Evolutionary conservation across 768 basidiomycete genomes (phyloP), one percentile per base, ranked within the genome.

Genomic region (Mycena maculata): DNA sequence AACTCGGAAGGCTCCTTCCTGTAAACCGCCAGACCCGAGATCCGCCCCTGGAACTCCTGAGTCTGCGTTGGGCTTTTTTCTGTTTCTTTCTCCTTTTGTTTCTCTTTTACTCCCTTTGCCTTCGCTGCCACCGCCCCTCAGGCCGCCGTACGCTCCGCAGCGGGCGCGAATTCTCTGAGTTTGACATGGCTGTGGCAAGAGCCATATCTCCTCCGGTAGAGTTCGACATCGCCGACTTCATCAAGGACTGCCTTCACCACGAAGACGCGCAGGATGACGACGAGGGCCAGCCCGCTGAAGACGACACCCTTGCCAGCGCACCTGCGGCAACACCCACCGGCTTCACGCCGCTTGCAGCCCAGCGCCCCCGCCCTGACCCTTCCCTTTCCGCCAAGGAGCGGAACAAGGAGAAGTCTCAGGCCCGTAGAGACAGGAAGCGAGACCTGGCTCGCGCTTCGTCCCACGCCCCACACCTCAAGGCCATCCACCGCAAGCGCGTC

Each of bases 141-240:
- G 22, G 23, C 18, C 48, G 49, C 10, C 42, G 52, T 11, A 60
- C 59, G 3, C 23, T 47, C 1, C 50, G 60, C 28, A 44, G 39
- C 8, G 41, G 50, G 20, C 31, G 38, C 15, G 52, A 63, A 15
- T 63, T 42, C 31, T 63, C 61, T 6, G 13, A n/a, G 1, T 63
- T 54, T 25, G 52, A 53, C n/a, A 41, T 63, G 3, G 61, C 52
- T 18, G 27, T 54, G 16, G 52, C 50, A 0, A 1, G 10, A 0
- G 36, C 61, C 10, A 23, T 53, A 10, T 5, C 22, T 9, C 41
- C 61, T 0, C 36, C 52, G 6, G 31, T 31, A 10, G 23, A 42
- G 13, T 63, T 63, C 27, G 27, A 30, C 16, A 42, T 44, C 4
- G 61, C 3, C 6, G 41, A 20, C 2, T 38, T n/a, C 16, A n/a